Base-by-base conservation (phyloP, 306 rosid genomes). In the Alnus glutinosa region DNA sequence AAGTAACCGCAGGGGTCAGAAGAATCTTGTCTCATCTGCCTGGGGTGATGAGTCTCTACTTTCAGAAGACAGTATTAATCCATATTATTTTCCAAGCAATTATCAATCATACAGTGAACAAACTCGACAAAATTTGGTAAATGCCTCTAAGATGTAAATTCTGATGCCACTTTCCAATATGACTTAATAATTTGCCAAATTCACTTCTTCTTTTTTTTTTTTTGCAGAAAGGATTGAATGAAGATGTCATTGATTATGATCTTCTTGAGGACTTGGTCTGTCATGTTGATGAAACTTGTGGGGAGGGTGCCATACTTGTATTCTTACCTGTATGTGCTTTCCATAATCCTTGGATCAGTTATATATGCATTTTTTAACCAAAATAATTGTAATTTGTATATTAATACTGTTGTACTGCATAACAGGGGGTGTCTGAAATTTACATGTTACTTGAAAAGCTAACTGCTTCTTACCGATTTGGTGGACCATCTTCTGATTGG, bases 1-100 rank as follows among this genome's bases (percentile, higher is more conserved):
- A 57, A 72, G 89, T 75, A 85, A 87, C 76, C 89, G 83, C 86
- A 83, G 97, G 87, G 98, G 98, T 57, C 92, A 91, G 88, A 94
- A 94, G 85, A 94, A 92, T 87, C 92, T 94, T 83, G 90, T 86
- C 83, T 81, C 89, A 84, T 92, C 97, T 69, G 94, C 73, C 30
- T 94, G 98, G 98, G 98, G 98, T 66, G 97, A 94, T 66, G 98
- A 94, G 70, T 81, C 93, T 79, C 15, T 92, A 68, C 98, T 92
- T 59, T 92, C 96, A 5, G 97, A 91, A 85, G 91, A 84, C 74
- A 46, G 55, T 75, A 42, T 82, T 49, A 94, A 94, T 81, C 98
- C 97, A 7, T 70, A 85, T 85, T 94, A 87, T 82, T 77, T 69
- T 75, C 79, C 88, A 74, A 87, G 86, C 83, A 78, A 59, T 80